Conservation (phyloP, 2,329 filamentous ascomycete species). For the Aspergillus sp. region DNA sequence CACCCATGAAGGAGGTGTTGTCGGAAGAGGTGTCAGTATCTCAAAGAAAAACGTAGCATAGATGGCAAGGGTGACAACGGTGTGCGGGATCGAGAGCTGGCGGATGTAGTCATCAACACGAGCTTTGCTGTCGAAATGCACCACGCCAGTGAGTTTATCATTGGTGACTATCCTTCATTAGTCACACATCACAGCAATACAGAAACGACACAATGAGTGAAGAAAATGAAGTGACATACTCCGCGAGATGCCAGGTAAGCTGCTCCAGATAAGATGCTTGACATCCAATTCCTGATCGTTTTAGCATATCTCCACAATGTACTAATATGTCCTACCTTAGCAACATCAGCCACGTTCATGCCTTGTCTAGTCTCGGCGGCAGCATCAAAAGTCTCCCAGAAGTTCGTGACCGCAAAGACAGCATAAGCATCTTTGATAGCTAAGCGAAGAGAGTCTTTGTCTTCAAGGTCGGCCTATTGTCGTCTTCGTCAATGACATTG, state of each 20-base stretch:
- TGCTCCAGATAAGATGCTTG: conserved; percentile 19
- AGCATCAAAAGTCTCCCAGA: conserved; percentile 5
- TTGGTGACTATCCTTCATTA: conserved; percentile 22
- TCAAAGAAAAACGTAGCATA: conserved; percentile 12
- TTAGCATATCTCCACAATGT: background rate
- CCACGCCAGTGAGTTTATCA: conserved; percentile 32
- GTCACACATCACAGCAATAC: background rate
- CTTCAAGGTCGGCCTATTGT: conserved; percentile 52
- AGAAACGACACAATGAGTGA: background rate
- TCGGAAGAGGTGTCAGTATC: conserved; percentile 3
- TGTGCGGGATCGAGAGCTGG: conserved; percentile 14
- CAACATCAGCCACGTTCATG: conserved; percentile 26
- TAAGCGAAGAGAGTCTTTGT: conserved; percentile 46
- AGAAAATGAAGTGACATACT: conserved; percentile 20
- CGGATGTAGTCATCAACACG: conserved; percentile 56
- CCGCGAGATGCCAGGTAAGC: conserved; percentile 17
- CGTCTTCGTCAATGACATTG: background rate
- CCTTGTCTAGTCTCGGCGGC: conserved; percentile 21
- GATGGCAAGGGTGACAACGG: conserved; percentile 19
- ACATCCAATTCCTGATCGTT: background rate
- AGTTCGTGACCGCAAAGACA: conserved; percentile 37
- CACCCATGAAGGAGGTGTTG: background rate
- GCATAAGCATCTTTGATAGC: conserved; percentile 50
- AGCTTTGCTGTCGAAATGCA: conserved; percentile 60
- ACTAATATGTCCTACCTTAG: conserved; percentile 25